Evolutionary conservation across 352 stramenopile genomes (phyloP), one percentile per base, ranked within the genome.

Genomic region (Globisporangium paroecandrum): DNA sequence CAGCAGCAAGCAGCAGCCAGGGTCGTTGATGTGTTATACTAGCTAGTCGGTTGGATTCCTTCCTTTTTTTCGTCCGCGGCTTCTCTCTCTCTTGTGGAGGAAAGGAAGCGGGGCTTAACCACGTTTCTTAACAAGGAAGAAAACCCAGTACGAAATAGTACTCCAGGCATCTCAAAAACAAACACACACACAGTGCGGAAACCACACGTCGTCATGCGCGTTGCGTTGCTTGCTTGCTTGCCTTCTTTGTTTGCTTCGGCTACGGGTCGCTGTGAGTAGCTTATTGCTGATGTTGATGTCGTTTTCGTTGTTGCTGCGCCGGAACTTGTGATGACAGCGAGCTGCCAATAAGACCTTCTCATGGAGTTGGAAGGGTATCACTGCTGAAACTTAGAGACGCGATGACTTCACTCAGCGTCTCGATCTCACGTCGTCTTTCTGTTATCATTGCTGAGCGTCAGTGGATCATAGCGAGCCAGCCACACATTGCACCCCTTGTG

Each of bases 121-220:
- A 81, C 76, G 71, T 73, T 75, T 82, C 71, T 57, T 74, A 82
- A 80, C 73, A 80, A 68, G 66, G 67, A 76, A 79, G 66, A 73
- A 80, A 77, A 74, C 68, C 65, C 70, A 83, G 76, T 85, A 82
- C 75, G 77, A 79, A 43, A 59, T 87, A 85, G 79, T 83, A 87
- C 77, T 71, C 77, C 79, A 87, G 78, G 77, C 77, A 83, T 76
- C 76, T 74, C 58, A 73, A 73, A 63, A 62, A 68, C 64, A 61
- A 69, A 59, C 66, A 58, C 38, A 43, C 66, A 64, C 34, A 24
- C 67, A 53, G 36, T 25, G 43, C 18, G 43, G 43, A 51, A 49
- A 51, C 18, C 51, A 65, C 41, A 49, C 64, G 25, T 24, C 27
- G 25, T 24, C 27, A 65, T 58, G 41, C 56, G 46, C 41, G 38